phyloP scores from a whole-genome alignment of 805 yeast species.

The Jamesozyma gamospora region DNA sequence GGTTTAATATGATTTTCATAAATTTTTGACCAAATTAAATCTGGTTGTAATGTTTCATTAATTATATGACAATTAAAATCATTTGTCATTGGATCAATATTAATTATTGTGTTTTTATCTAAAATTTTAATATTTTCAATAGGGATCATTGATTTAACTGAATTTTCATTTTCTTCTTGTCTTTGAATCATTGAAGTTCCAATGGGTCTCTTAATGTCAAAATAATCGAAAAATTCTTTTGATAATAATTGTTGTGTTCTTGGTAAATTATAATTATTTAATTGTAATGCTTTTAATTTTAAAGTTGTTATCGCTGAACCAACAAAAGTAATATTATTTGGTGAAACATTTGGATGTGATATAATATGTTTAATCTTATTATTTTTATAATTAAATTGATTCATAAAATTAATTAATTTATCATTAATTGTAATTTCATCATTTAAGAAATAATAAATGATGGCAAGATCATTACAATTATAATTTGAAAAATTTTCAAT shows the following conservation, averaged over 20 bases:
- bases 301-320: slow-evolving; percentile 45
- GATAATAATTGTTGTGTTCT: slow-evolving; percentile 22
- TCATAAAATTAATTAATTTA: slow-evolving; percentile 41
- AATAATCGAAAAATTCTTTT: slow-evolving; percentile 25
- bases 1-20: slow-evolving; percentile 24
- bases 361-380: slow-evolving; percentile 47
- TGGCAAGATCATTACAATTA: slow-evolving; percentile 28
- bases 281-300: slow-evolving; percentile 47
- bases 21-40: slow-evolving; percentile 19
- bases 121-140: slow-evolving; percentile 20
- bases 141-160: slow-evolving; percentile 8
- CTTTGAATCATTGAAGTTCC: slow-evolving; percentile 17
- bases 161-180: slow-evolving; percentile 13
- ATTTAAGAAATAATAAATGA: slow-evolving; percentile 74
- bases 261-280: slow-evolving; percentile 33
- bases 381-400: slow-evolving; percentile 34
- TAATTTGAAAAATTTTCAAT: slow-evolving; percentile 23
- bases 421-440: slow-evolving; percentile 38
- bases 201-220: slow-evolving; percentile 23
- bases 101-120: slow-evolving; percentile 10
- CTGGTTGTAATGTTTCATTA: too few relatives aligned
- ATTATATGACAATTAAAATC: slow-evolving; percentile 4
- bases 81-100: slow-evolving; percentile 19
- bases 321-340: slow-evolving; percentile 50
- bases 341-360: slow-evolving; percentile 59